These are phyloP conservation scores for Corrigiola litoralis DNA, from an alignment of 179 eudicot genomes.

Conservation along the genomic window DNA sequence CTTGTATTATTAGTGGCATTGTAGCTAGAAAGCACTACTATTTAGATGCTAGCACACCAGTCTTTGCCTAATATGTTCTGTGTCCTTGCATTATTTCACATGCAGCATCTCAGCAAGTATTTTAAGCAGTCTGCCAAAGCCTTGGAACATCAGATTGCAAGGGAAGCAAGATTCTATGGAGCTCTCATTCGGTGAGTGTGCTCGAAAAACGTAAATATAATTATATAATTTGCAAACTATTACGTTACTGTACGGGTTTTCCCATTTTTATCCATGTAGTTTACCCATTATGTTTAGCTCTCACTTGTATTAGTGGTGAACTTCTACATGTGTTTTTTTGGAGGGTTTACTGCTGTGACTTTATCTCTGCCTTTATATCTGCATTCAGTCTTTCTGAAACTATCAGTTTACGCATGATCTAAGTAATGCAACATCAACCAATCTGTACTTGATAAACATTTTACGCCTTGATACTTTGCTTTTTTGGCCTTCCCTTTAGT, in stretches of 20 bases:
- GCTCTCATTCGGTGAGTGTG: constrained; percentile 83
- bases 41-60: not conserved
- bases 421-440: not conserved
- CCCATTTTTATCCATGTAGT: no score
- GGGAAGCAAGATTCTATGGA: constrained; percentile 95
- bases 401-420: no score
- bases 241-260: not conserved
- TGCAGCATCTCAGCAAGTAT: constrained; percentile 88
- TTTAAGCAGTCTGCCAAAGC: constrained; percentile 95
- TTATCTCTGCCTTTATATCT: no score
- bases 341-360: no score
- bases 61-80: not conserved
- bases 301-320: no score
- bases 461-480: not conserved
- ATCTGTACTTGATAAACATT: not conserved
- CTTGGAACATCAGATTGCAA: constrained; percentile 79
- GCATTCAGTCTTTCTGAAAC: no score
- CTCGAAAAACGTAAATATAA: not conserved
- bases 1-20: not conserved
- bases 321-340: no score
- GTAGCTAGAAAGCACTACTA: no score
- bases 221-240: not conserved
- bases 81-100: constrained; percentile 11
- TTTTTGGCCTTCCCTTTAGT: not conserved
- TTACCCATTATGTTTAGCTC: no score